Evolutionary conservation across 129 eudicot genomes (phyloP).

Genomic region (Tagetes erecta): DNA sequence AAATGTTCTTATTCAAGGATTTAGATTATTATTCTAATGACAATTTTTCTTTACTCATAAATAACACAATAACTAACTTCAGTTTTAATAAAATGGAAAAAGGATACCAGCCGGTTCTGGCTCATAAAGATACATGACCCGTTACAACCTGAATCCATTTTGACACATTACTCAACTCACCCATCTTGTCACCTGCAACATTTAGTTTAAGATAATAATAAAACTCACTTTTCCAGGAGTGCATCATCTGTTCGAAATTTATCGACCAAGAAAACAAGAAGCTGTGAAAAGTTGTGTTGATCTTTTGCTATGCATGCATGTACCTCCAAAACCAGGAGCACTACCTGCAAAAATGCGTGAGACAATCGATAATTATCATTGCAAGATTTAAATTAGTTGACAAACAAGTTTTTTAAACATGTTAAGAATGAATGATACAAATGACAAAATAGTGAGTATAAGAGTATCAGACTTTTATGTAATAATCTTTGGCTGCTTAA

Average conservation of each 20-base stretch:
- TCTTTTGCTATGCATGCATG: constrained; percentile 95
- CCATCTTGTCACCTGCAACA: neutral
- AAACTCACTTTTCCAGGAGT: constrained; percentile 78
- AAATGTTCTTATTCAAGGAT: neutral
- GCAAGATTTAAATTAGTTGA: neutral
- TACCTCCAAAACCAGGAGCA: constrained; percentile 86
- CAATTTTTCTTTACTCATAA: neutral
- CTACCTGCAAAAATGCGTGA: constrained; percentile 44
- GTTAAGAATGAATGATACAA: neutral
- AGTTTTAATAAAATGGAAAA: neutral
- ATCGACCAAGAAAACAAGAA: constrained; percentile 67
- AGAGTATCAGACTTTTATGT: neutral
- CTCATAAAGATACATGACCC: neutral
- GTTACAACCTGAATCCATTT: neutral
- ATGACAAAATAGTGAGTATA: neutral
- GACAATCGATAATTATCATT: neutral
- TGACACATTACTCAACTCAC: neutral
- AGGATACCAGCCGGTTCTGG: neutral
- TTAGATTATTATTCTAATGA: neutral
- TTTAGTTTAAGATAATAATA: neutral
- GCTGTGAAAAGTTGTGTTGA: constrained; percentile 71
- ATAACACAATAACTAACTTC: neutral
- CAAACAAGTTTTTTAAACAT: neutral
- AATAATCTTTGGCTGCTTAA: neutral
- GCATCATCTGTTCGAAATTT: constrained; percentile 61